A percentile compares a stretch with the other conserved stretches of the same genome.
Evolutionary conservation across 305 asterid species (phyloP).

Genomic region (Solanum aculeatissimum): DNA sequence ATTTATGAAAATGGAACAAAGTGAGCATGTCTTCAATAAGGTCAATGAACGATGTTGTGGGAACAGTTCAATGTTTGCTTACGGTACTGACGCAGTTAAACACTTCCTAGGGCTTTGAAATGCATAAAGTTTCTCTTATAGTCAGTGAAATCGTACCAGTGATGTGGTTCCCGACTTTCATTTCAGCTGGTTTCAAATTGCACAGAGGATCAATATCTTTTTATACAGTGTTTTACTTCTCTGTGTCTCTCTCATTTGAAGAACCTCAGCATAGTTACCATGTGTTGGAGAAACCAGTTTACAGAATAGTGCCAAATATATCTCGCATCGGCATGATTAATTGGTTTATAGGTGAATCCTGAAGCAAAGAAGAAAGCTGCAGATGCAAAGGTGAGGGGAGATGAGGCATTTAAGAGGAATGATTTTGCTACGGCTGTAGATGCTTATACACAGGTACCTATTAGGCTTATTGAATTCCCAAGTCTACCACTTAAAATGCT

Average conservation of each 20-base stretch:
- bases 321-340: not conserved
- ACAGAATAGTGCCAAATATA: not conserved
- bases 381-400: conserved; percentile 83
- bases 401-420: conserved; percentile 62
- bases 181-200: not conserved
- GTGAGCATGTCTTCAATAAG: not conserved
- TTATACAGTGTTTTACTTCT: not conserved
- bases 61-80: not conserved
- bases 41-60: not conserved
- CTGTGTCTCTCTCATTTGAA: not conserved
- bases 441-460: conserved; percentile 80
- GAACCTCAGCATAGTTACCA: not conserved
- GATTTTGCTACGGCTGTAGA: conserved; percentile 63
- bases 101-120: not conserved
- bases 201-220: not conserved
- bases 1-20: not conserved
- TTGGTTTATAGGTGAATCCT: conserved; percentile 47
- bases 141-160: not conserved
- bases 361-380: conserved; percentile 77
- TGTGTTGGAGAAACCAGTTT: not conserved
- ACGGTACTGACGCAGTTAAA: not conserved
- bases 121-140: not conserved
- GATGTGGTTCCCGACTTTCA: not conserved
- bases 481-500: not conserved
- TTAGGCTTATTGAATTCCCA: not conserved